phyloP scores from a whole-genome alignment of 306 rosid species.

The Albizia julibrissin region DNA sequence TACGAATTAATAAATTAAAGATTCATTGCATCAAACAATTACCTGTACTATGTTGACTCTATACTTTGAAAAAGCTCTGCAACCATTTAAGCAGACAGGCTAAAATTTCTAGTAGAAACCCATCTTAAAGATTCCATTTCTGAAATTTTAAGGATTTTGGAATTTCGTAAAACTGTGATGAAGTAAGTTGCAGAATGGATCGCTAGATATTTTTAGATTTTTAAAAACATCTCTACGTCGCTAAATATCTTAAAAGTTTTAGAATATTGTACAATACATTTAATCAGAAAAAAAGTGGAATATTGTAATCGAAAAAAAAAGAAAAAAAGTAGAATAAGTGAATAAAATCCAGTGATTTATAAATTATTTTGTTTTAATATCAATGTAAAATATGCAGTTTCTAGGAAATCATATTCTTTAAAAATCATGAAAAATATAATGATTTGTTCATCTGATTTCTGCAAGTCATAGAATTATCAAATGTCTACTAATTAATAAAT shows the following conservation, averaged over 20 bases:
- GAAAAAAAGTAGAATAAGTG: too few relatives aligned
- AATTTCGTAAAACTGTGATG: background rate
- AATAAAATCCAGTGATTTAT: too few relatives aligned
- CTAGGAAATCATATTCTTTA: too few relatives aligned
- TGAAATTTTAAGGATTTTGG: background rate
- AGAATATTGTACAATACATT: background rate
- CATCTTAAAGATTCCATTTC: background rate
- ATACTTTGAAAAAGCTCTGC: background rate
- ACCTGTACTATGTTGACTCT: background rate
- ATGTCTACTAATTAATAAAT: too few relatives aligned
- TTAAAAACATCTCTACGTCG: background rate
- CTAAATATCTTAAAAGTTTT: background rate
- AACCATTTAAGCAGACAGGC: background rate
- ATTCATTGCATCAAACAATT: background rate
- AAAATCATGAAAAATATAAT: too few relatives aligned
- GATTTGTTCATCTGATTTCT: too few relatives aligned
- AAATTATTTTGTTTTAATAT: too few relatives aligned
- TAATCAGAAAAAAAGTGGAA: background rate
- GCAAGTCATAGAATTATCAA: background rate
- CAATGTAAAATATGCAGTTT: background rate
- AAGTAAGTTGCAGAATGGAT: background rate
- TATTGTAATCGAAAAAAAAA: too few relatives aligned
- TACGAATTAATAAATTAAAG: background rate
- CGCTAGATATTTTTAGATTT: background rate
- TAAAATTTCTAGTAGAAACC: background rate